A percentile compares a stretch with the other conserved stretches of the same genome.
Conservation (phyloP, 129 eudicot species). For the Centrapalus pauciflorus region DNA sequence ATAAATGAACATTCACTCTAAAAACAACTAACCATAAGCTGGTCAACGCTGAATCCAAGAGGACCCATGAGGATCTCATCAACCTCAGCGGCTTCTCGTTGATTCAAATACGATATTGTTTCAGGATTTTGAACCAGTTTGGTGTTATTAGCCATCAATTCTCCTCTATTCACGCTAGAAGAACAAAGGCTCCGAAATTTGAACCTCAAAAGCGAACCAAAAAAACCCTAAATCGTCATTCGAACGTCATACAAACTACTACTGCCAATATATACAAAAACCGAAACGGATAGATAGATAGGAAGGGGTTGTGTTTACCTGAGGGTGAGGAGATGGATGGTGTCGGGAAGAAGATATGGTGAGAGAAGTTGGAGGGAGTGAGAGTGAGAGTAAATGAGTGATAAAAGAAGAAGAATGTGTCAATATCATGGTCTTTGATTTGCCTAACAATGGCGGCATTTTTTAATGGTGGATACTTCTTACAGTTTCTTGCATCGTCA, state of each 20-base stretch:
- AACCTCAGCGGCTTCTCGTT: constrained; percentile 82
- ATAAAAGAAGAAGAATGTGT: constrained; percentile 27
- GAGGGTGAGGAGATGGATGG: constrained; percentile 14
- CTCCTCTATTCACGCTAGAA: constrained; percentile 27
- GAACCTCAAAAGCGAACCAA: constrained; percentile 32
- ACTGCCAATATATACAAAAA: background rate
- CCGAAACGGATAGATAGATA: background rate
- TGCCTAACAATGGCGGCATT: constrained; percentile 42
- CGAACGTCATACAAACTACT: background rate
- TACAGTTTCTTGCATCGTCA: background rate
- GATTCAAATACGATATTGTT: constrained; percentile 60
- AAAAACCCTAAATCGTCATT: constrained; percentile 38
- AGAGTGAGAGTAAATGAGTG: constrained; percentile 33
- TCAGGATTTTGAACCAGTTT: constrained; percentile 34
- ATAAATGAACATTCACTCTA: background rate
- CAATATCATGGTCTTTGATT: constrained; percentile 58
- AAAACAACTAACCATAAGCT: constrained; percentile 63
- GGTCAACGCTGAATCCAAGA: constrained; percentile 96
- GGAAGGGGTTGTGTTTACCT: constrained; percentile 22
- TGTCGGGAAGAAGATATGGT: constrained; percentile 25
- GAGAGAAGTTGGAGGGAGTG: constrained; percentile 14
- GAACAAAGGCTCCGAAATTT: constrained; percentile 33
- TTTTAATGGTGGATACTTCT: constrained; percentile 3
- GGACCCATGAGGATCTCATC: constrained; percentile 97
- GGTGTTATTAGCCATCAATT: constrained; percentile 36